phyloP scores from a whole-genome alignment of 148 eudicot genomes.

The Amaranthus hypochondriacus region DNA sequence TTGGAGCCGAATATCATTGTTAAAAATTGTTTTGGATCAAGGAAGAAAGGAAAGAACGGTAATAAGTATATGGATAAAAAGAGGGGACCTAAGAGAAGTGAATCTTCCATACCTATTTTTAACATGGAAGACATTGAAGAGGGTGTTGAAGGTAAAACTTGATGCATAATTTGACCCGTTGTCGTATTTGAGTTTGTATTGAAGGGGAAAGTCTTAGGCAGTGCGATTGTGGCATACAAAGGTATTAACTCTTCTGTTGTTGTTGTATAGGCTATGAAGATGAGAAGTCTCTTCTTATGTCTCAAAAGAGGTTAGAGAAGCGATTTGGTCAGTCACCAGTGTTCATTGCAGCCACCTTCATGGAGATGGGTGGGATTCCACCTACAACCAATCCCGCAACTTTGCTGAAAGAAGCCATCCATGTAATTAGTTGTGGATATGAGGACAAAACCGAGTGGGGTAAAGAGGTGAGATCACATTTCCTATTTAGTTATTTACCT shows the following conservation, averaged over 20 bases:
- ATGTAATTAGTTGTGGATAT: slow-evolving; percentile 95
- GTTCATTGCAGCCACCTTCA: slow-evolving; percentile 90
- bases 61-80: slow-evolving; percentile 74
- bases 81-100: slow-evolving; percentile 69
- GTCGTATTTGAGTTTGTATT: not conserved
- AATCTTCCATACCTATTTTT: slow-evolving; percentile 91
- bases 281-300: slow-evolving; percentile 88
- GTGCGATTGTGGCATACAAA: not conserved
- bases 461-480: slow-evolving; percentile 59
- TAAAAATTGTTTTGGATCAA: slow-evolving; percentile 78
- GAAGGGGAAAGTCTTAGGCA: not conserved
- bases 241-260: slow-evolving; percentile 5
- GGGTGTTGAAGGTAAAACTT: slow-evolving; percentile 72
- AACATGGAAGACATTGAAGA: slow-evolving; percentile 91
- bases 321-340: slow-evolving; percentile 98
- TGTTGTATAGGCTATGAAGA: slow-evolving; percentile 78
- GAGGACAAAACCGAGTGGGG: slow-evolving; percentile 99
- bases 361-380: slow-evolving; percentile 94
- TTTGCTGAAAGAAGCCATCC: slow-evolving; percentile 89
- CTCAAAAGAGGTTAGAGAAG: slow-evolving; percentile 94
- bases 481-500: too few relatives aligned
- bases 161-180: not conserved
- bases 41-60: slow-evolving; percentile 65
- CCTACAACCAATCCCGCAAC: slow-evolving; percentile 82
- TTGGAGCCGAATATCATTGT: slow-evolving; percentile 82